A percentile compares a stretch with the other conserved stretches of the same genome.
Conservation (phyloP, 2,329 filamentous ascomycete species). For the Allantophomopsis lycopodina region DNA sequence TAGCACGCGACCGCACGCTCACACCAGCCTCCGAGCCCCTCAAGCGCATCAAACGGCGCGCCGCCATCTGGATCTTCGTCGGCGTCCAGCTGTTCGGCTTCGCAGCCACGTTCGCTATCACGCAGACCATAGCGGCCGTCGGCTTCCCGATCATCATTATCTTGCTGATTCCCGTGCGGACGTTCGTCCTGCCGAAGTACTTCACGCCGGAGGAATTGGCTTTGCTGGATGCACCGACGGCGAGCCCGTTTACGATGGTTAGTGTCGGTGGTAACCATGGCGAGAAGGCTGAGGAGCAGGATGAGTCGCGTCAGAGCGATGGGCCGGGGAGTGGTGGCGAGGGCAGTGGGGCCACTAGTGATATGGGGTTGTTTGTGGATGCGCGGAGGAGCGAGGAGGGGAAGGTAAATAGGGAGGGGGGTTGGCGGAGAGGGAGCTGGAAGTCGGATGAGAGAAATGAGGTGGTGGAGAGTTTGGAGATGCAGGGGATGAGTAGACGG, state of each 20-base stretch:
- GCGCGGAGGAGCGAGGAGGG: slow-evolving; percentile 9
- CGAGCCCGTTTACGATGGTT: slow-evolving; percentile 64
- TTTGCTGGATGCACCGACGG: slow-evolving; percentile 58
- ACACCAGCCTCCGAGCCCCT: slow-evolving; percentile 47
- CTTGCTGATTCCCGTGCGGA: slow-evolving; percentile 51
- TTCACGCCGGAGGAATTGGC: slow-evolving; percentile 47
- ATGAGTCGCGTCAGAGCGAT: slow-evolving; percentile 5
- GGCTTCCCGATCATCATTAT: slow-evolving; percentile 69
- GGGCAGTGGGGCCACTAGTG: neutral
- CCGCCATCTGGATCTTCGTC: slow-evolving; percentile 60
- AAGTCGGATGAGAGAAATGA: slow-evolving; percentile 2
- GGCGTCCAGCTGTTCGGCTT: slow-evolving; percentile 55
- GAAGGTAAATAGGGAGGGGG: slow-evolving; percentile 11
- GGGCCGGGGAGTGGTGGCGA: slow-evolving; percentile 5
- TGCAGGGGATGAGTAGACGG: no score
- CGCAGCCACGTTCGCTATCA: slow-evolving; percentile 69
- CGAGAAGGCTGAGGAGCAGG: slow-evolving; percentile 13
- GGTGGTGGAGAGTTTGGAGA: no score
- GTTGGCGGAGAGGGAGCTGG: slow-evolving; percentile 3
- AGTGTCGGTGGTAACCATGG: slow-evolving; percentile 53
- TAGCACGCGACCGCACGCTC: slow-evolving; percentile 49
- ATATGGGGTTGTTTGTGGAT: slow-evolving; percentile 1
- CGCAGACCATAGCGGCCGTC: slow-evolving; percentile 70
- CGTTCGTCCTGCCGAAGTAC: slow-evolving; percentile 46
- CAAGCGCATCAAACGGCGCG: slow-evolving; percentile 41